phyloP scores from a whole-genome alignment of 768 basidiomycete genomes.

The Megacollybia marginata region DNA sequence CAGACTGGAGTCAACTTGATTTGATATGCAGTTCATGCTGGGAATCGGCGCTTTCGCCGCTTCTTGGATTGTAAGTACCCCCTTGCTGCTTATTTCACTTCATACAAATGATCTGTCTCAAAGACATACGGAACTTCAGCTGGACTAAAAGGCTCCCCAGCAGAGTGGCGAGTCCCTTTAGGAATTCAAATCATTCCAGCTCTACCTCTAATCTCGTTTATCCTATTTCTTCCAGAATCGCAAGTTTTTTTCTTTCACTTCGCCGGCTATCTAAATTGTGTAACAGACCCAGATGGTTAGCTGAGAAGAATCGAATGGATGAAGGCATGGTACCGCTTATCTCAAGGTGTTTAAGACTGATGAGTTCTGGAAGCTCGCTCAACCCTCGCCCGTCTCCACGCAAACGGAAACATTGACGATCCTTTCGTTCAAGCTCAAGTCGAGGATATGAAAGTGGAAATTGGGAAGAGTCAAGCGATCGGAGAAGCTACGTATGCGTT shows the following conservation, averaged over 20 bases:
- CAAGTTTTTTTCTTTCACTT: slow-evolving; percentile 13
- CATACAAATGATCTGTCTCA: background rate
- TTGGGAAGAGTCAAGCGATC: slow-evolving; percentile 24
- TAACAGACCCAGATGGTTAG: slow-evolving; percentile 35
- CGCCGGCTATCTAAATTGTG: background rate
- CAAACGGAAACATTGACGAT: too few relatives aligned
- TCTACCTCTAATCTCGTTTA: slow-evolving; percentile 41
- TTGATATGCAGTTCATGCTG: slow-evolving; percentile 32
- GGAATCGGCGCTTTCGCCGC: slow-evolving; percentile 44
- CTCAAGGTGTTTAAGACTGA: background rate
- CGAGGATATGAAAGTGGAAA: slow-evolving; percentile 35
- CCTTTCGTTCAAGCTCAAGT: slow-evolving; percentile 39
- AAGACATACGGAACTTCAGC: slow-evolving; percentile 35
- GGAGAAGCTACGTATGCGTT: slow-evolving; percentile 31
- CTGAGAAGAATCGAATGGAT: slow-evolving; percentile 40
- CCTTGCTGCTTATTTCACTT: background rate
- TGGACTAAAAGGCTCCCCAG: slow-evolving; percentile 25
- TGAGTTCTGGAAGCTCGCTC: slow-evolving; percentile 16
- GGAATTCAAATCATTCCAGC: slow-evolving; percentile 40
- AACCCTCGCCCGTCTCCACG: slow-evolving; percentile 45
- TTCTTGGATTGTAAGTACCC: slow-evolving; percentile 32
- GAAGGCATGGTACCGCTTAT: slow-evolving; percentile 11
- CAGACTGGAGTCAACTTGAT: background rate
- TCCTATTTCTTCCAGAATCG: slow-evolving; percentile 45
- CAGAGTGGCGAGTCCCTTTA: slow-evolving; percentile 46